phyloP scores from a whole-genome alignment of 1,139 yeast species.

The Candida labiduridarum region DNA sequence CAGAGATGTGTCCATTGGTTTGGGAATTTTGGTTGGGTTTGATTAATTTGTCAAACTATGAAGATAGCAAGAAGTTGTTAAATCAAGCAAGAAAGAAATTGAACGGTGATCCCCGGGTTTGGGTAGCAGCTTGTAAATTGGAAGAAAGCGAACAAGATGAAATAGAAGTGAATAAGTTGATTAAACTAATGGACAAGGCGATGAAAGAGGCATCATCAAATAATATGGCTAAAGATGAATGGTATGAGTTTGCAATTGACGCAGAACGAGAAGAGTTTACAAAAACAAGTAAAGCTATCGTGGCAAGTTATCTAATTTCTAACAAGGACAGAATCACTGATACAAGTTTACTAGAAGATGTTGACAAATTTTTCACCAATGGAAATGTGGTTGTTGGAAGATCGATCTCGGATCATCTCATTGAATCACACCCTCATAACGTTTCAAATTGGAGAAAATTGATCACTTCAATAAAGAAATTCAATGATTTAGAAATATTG shows the following conservation, averaged over 20 bases:
- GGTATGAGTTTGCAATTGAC: slow-evolving; percentile 45
- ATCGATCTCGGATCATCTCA: slow-evolving; percentile 50
- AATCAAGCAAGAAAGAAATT: slow-evolving; percentile 62
- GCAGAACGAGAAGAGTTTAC: slow-evolving; percentile 40
- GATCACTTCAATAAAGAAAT: slow-evolving; percentile 46
- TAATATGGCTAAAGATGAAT: slow-evolving; percentile 25
- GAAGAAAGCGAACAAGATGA: slow-evolving; percentile 56
- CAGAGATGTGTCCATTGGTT: slow-evolving; percentile 66
- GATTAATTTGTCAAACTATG: slow-evolving; percentile 46
- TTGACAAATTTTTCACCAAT: slow-evolving; percentile 33
- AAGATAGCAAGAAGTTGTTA: slow-evolving; percentile 55
- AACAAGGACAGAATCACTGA: background rate
- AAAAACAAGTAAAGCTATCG: slow-evolving; percentile 42
- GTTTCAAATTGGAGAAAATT: slow-evolving; percentile 58
- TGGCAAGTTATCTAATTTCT: slow-evolving; percentile 22
- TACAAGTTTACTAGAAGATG: slow-evolving; percentile 27
- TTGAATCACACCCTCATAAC: slow-evolving; percentile 50
- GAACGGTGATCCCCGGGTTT: slow-evolving; percentile 55
- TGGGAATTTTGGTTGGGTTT: slow-evolving; percentile 64
- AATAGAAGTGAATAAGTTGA: slow-evolving; percentile 36
- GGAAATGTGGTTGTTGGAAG: slow-evolving; percentile 39
- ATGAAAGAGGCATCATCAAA: slow-evolving; percentile 33
- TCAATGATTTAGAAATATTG: slow-evolving; percentile 32
- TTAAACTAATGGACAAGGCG: slow-evolving; percentile 55
- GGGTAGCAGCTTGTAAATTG: slow-evolving; percentile 72